Conservation (phyloP, 352 stramenopile genomes). For the Elongisporangium prolatum region DNA sequence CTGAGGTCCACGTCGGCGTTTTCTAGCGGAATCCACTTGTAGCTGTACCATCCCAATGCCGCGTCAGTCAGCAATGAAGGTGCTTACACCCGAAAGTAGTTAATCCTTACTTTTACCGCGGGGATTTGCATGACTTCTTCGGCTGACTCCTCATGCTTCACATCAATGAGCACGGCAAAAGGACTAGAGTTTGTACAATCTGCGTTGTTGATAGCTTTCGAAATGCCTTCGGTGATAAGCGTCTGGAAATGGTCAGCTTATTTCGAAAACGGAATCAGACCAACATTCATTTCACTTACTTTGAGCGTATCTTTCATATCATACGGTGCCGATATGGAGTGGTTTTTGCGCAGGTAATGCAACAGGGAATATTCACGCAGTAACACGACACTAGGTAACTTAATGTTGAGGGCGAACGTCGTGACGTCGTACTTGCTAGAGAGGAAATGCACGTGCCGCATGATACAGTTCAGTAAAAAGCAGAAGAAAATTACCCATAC, state of each 20-base stretch:
- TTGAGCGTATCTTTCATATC: constrained; percentile 82
- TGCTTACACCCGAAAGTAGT: neutral
- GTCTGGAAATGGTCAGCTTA: constrained; percentile 13
- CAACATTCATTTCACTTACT: constrained; percentile 17
- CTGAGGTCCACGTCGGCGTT: constrained; percentile 56
- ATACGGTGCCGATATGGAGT: constrained; percentile 17
- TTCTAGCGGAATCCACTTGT: constrained; percentile 53
- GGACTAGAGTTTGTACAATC: constrained; percentile 55
- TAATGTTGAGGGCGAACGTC: constrained; percentile 75
- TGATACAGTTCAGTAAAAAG: constrained; percentile 4
- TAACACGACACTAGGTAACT: constrained; percentile 70
- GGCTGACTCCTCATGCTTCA: constrained; percentile 62
- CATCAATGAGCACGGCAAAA: constrained; percentile 61
- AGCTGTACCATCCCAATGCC: constrained; percentile 22
- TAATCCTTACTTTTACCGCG: constrained; percentile 46
- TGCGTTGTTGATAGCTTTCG: constrained; percentile 35
- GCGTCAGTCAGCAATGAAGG: neutral
- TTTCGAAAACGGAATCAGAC: neutral
- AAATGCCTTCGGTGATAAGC: constrained; percentile 41
- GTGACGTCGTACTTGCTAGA: constrained; percentile 53
- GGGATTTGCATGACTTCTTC: constrained; percentile 77
- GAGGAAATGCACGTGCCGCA: neutral
- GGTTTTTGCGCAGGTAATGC: constrained; percentile 36
- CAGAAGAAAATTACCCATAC: neutral
- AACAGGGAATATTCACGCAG: constrained; percentile 75